These are phyloP conservation scores for Bryum argenteum DNA, from an alignment of 225 moss, liverwort and hornwort genomes.

Conservation along the genomic window DNA sequence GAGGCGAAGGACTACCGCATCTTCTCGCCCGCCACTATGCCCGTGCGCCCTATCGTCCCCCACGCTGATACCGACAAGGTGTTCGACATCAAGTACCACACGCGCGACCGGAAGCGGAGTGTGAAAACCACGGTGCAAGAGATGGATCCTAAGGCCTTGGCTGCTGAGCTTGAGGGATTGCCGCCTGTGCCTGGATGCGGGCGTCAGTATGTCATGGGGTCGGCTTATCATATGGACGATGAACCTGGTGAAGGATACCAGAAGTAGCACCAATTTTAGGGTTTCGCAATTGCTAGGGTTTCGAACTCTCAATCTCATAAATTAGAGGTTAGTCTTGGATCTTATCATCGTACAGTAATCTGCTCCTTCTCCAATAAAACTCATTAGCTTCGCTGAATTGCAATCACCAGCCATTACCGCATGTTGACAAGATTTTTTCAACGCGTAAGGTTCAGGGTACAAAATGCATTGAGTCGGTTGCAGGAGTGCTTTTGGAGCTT, in stretches of 20 bases:
- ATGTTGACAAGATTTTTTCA: not conserved
- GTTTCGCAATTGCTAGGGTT: conserved; percentile 22
- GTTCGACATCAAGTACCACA: conserved; percentile 91
- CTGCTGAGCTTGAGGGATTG: conserved; percentile 56
- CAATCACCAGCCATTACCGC: not conserved
- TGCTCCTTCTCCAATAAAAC: conserved; percentile 25
- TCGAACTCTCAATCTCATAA: not conserved
- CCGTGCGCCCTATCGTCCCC: conserved; percentile 68
- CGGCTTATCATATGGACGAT: conserved; percentile 57
- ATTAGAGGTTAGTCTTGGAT: not conserved
- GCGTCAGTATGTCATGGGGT: conserved; percentile 68
- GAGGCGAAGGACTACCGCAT: conserved; percentile 65
- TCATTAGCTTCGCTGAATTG: conserved; percentile 7
- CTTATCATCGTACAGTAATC: not conserved
- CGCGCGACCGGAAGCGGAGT: conserved; percentile 70
- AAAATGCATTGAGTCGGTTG: not conserved
- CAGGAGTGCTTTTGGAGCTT: not conserved
- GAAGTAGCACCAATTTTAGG: conserved; percentile 49
- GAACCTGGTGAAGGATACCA: conserved; percentile 88
- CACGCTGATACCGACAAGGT: conserved; percentile 75
- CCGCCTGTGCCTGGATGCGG: conserved; percentile 51
- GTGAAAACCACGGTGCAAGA: conserved; percentile 46
- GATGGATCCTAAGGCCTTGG: conserved; percentile 50
- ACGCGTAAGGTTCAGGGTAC: not conserved
- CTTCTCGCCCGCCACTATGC: conserved; percentile 69